Base-by-base conservation (phyloP, 169 alveolate genomes). In the Eimeria maxima region DNA sequence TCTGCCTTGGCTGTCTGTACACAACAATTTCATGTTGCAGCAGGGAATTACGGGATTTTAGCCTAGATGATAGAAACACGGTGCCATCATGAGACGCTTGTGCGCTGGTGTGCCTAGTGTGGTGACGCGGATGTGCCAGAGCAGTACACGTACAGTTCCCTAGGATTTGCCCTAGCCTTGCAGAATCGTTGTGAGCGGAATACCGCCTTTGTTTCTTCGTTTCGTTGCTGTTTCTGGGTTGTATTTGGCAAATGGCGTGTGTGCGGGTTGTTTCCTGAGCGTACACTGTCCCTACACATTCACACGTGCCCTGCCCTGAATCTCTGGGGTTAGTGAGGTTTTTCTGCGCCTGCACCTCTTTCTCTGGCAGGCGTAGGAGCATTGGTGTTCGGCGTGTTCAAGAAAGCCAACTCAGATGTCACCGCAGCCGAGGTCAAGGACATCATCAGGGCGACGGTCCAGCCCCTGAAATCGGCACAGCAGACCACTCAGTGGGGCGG, bases 401-500 rank as follows among this genome's bases (percentile, higher is more conserved):
- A 20, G 20, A 74, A 60, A 22, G 84, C 84, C 24, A 83, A 83
- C 42, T 91, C 84, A 8, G 91, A 91, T 6, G 91, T 83, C 42
- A 83, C 95, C 33, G 95, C 95, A 6, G 90, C 90, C 7, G 95
- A 91, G 69, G 95, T 91, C 29, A 91, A 91, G 27, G 95, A 91
- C 45, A 78, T 91, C 90, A 91, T 91, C 53, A 50, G 53, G 8
- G 44, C 69, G 53, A 53, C 95, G 0, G 84, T 74, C 3, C 33
- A 33, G 42, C 80, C 38, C 14, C 73, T 91, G 24, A 50, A 22
- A 18, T n/a, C 69, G 22, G 73, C 84, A 73, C 5, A 74, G 33
- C 78, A 38, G 4, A 76, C 69, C 63, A 76, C 90, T 16, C 55
- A 69, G 33, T 91, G 90, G 90, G 91, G 90, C 38, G 65, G 83